Evolutionary conservation across 768 basidiomycete species (phyloP).

Genomic region (Lentinus brumalis): DNA sequence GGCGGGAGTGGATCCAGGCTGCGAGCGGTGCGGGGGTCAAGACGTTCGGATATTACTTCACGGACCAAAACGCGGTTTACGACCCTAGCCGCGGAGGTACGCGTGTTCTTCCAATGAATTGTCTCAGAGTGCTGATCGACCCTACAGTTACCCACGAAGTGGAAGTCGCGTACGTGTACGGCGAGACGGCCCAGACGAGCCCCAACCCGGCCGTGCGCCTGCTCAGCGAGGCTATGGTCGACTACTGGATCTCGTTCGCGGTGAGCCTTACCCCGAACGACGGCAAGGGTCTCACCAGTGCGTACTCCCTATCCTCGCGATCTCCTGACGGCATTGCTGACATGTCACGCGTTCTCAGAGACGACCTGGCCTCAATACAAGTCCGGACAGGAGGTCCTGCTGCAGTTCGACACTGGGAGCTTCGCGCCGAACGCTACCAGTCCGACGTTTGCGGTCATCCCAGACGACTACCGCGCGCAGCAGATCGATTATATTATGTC

Average conservation of each 20-base stretch:
- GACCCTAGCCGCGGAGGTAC: conserved; percentile 2
- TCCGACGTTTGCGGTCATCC: background rate
- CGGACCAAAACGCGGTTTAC: conserved; percentile 32
- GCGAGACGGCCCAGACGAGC: background rate
- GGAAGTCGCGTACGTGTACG: conserved; percentile 28
- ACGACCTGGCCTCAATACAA: conserved; percentile 4
- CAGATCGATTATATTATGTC: conserved; percentile 14
- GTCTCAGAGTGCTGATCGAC: background rate
- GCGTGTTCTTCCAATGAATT: no score
- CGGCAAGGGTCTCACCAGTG: conserved; percentile 38
- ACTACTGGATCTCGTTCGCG: conserved; percentile 51
- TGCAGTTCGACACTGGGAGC: conserved; percentile 13
- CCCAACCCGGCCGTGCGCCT: conserved; percentile 2
- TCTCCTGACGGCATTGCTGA: background rate
- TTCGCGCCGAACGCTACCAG: background rate
- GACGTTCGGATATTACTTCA: conserved; percentile 46
- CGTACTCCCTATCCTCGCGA: background rate
- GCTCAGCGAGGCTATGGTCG: conserved; percentile 40
- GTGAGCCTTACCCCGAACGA: conserved; percentile 48
- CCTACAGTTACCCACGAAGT: conserved; percentile 19
- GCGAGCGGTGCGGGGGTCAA: conserved; percentile 40
- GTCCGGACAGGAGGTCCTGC: background rate
- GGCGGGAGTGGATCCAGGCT: conserved; percentile 42
- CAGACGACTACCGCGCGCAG: conserved; percentile 7
- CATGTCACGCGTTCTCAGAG: conserved; percentile 5